Conservation (phyloP, 306 rosid genomes). For the Gillenia trifoliata region DNA sequence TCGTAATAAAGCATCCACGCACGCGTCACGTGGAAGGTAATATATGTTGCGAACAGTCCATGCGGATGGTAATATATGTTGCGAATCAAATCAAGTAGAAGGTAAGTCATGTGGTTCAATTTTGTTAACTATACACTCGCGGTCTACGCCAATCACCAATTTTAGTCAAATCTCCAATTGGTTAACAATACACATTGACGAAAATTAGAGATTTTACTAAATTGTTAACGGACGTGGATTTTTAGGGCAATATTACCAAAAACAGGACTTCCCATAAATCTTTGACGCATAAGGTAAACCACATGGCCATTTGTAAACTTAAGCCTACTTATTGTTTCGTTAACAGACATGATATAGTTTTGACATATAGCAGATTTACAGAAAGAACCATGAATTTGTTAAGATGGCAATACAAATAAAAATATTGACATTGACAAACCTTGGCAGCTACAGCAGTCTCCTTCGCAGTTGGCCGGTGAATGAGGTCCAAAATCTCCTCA, state of each 20-base stretch:
- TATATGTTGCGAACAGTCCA: background rate
- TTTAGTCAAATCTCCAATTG: background rate
- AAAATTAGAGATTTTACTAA: background rate
- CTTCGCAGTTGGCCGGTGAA: constrained; percentile 90
- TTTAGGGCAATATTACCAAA: background rate
- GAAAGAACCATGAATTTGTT: background rate
- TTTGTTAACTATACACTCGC: background rate
- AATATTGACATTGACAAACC: constrained; percentile 37
- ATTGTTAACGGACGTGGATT: background rate
- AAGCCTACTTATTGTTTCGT: background rate
- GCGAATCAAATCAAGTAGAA: background rate
- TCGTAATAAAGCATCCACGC: background rate
- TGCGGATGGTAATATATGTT: background rate
- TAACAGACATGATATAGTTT: background rate
- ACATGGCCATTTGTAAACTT: background rate
- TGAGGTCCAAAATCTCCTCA: constrained; percentile 93
- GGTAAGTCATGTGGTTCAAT: background rate
- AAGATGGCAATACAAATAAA: background rate
- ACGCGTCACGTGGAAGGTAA: background rate
- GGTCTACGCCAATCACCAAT: background rate
- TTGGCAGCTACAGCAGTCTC: constrained; percentile 97
- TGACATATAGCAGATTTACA: background rate
- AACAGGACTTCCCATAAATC: background rate
- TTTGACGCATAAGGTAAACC: background rate
- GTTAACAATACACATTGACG: background rate